Conservation (phyloP, 768 basidiomycete genomes). For the Panellus pusillus region DNA sequence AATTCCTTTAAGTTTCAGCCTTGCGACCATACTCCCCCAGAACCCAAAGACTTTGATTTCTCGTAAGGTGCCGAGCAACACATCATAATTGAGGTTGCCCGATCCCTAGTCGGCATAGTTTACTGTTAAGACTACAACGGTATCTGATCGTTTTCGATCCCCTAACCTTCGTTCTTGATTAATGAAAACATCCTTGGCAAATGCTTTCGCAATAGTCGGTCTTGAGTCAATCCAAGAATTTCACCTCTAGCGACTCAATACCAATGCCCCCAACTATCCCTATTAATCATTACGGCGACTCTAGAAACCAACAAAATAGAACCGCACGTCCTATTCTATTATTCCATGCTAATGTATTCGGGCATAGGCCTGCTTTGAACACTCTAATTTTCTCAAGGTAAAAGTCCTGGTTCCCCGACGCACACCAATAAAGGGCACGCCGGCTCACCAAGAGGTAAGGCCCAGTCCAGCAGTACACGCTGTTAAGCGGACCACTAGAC, state of each 20-base stretch:
- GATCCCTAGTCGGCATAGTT: conserved; percentile 12
- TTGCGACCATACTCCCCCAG: conserved; percentile 75
- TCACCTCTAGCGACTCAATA: conserved; percentile 83
- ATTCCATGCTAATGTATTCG: conserved; percentile 83
- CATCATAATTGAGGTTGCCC: conserved; percentile 50
- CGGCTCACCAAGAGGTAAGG: conserved; percentile 73
- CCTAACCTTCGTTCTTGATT: conserved; percentile 85
- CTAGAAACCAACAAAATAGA: conserved; percentile 85
- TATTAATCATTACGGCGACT: conserved; percentile 81
- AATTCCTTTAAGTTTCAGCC: conserved; percentile 67
- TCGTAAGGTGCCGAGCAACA: conserved; percentile 78
- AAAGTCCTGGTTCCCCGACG: conserved; percentile 73
- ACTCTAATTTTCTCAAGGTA: conserved; percentile 85
- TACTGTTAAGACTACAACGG: conserved; percentile 83
- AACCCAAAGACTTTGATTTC: conserved; percentile 92
- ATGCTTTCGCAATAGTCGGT: conserved; percentile 81
- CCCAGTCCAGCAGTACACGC: conserved; percentile 66
- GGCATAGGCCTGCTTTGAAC: conserved; percentile 76
- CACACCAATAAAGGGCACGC: conserved; percentile 68
- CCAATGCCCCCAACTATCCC: conserved; percentile 82
- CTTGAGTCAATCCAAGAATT: conserved; percentile 84
- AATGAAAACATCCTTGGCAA: conserved; percentile 86
- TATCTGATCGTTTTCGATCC: conserved; percentile 86
- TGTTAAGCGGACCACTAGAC: conserved; percentile 63
- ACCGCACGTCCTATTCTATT: conserved; percentile 80